phyloP scores from a whole-genome alignment of 805 yeast genomes.

The Saccharomycopsis babjevae region DNA sequence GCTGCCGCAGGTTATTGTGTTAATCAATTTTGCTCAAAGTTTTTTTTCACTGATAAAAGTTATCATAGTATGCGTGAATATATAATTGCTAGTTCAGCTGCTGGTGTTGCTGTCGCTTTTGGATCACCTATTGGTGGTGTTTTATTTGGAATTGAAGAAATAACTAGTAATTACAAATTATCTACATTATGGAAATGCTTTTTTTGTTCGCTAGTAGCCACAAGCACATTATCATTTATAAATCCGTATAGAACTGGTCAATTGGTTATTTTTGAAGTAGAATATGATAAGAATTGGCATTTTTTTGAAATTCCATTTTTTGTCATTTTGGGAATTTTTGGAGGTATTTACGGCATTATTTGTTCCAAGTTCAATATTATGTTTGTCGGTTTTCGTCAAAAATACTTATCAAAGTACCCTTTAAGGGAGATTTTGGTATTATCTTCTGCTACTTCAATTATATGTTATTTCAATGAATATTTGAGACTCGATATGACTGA shows the following conservation, averaged over 20 bases:
- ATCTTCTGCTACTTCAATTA: slow-evolving; percentile 57
- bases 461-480: slow-evolving; percentile 79
- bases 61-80: slow-evolving; percentile 38
- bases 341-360: slow-evolving; percentile 80
- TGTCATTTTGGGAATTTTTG: slow-evolving; percentile 73
- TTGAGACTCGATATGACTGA: slow-evolving; percentile 89
- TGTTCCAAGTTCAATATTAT: slow-evolving; percentile 67
- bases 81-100: slow-evolving; percentile 85
- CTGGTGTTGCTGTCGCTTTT: slow-evolving; percentile 98
- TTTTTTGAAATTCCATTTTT: slow-evolving; percentile 76
- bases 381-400: slow-evolving; percentile 69
- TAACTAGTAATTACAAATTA: slow-evolving; percentile 57
- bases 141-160: slow-evolving; percentile 84
- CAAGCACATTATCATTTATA: slow-evolving; percentile 63
- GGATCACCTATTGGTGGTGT: slow-evolving; percentile 98
- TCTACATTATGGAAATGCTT: slow-evolving; percentile 85
- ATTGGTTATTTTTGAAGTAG: slow-evolving; percentile 85
- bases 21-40: slow-evolving; percentile 35
- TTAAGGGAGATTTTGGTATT: slow-evolving; percentile 62
- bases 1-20: slow-evolving; percentile 88
- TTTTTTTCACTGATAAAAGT: slow-evolving; percentile 13
- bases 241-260: slow-evolving; percentile 95
- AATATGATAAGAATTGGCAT: slow-evolving; percentile 80
- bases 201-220: slow-evolving; percentile 83
- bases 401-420: slow-evolving; percentile 46